Percentiles rank a stretch among this genome's conserved stretches.
Evolutionary conservation across 306 rosid species (phyloP).

Genomic region (Datisca glomerata): DNA sequence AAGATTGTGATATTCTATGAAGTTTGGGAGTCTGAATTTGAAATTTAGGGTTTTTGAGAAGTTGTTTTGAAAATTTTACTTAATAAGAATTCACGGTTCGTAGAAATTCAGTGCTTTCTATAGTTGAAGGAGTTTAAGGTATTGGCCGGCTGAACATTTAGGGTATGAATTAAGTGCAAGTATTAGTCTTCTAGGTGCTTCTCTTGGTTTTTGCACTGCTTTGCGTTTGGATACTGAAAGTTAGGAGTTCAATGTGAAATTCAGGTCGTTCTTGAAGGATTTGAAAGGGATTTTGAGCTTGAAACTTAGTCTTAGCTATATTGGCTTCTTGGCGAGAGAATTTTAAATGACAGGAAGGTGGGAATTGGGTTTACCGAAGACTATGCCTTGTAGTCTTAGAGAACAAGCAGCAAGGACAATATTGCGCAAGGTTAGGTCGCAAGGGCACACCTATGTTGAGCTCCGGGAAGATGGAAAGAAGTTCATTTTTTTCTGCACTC

Average conservation of each 20-base stretch:
- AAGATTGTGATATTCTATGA: conserved; percentile 1
- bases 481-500: conserved; percentile 60
- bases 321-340: conserved; percentile 12
- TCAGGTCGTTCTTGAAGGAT: neutral
- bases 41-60: conserved; percentile 10
- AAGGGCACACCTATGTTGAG: conserved; percentile 78
- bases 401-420: conserved; percentile 61
- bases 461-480: conserved; percentile 70
- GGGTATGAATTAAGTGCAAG: too few species aligned
- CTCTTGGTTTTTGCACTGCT: conserved; percentile 13
- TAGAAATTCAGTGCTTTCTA: neutral
- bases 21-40: neutral
- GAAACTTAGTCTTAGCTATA: conserved; percentile 7
- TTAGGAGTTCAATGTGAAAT: neutral
- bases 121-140: neutral
- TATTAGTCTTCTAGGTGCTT: conserved; percentile 21
- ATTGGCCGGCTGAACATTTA: neutral
- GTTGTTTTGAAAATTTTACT: neutral
- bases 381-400: conserved; percentile 25
- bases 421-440: conserved; percentile 60
- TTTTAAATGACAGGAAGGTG: conserved; percentile 49
- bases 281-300: conserved; percentile 3
- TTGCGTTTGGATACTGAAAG: conserved; percentile 2
- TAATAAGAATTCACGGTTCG: conserved; percentile 7
- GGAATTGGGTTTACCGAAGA: conserved; percentile 39